Evolutionary conservation across 2,329 filamentous ascomycete genomes (phyloP).

Genomic region (Akanthomyces dipterigenus): DNA sequence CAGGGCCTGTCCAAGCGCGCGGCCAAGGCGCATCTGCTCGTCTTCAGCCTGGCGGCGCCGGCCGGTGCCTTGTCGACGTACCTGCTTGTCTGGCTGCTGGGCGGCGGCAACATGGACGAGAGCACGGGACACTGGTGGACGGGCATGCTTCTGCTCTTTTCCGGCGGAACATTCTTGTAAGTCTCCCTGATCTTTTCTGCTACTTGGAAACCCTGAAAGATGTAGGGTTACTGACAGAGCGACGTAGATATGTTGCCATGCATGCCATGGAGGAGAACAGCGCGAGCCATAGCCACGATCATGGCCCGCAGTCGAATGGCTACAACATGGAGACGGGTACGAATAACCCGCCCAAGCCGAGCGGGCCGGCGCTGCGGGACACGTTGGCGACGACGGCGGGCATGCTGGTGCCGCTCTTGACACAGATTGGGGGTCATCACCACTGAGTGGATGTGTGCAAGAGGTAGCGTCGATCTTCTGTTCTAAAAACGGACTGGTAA

Average conservation of each 20-base stretch:
- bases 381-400: constrained; percentile 65
- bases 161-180: constrained; percentile 90
- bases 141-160: constrained; percentile 89
- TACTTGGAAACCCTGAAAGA: neutral
- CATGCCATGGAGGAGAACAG: constrained; percentile 87
- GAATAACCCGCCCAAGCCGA: constrained; percentile 41
- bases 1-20: constrained; percentile 84
- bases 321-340: constrained; percentile 44
- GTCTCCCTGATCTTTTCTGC: constrained; percentile 24
- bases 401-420: constrained; percentile 72
- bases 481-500: neutral
- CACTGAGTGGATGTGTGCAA: constrained; percentile 18
- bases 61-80: constrained; percentile 80
- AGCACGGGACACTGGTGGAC: constrained; percentile 76
- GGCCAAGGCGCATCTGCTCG: constrained; percentile 74
- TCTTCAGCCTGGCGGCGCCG: constrained; percentile 89
- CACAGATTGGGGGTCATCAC: constrained; percentile 72
- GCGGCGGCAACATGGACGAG: constrained; percentile 51
- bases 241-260: constrained; percentile 84
- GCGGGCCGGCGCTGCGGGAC: constrained; percentile 57
- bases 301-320: constrained; percentile 43
- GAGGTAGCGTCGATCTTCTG: too few species aligned
- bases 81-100: constrained; percentile 67
- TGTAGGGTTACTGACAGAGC: constrained; percentile 13
- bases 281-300: constrained; percentile 46